Evolutionary conservation across 2,329 filamentous ascomycete species (phyloP), one percentile per base, ranked within the genome.

Genomic region (Colletotrichum cuscutae): DNA sequence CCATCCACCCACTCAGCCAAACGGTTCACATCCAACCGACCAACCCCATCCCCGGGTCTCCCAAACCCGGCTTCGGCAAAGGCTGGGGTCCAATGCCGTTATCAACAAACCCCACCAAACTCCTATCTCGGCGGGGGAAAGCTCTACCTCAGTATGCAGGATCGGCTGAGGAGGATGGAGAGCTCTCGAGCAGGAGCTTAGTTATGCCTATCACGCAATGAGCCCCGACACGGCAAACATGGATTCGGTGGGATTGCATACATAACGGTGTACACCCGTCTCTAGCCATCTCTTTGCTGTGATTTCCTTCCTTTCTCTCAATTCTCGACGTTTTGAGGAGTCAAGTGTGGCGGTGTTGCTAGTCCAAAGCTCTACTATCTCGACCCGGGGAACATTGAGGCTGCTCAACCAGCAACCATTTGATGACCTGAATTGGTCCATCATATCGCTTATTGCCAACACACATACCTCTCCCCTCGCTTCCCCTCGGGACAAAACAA

Each of bases 161-260:
- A 35, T 35, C 32, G 32, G 5, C 32, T 35, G 11, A 5, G 32
- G 5, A 35, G 32, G 11, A 12, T 35, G 32, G 32, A 12, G 32
- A 35, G 32, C 32, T 0, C 32, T 35, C 32, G 4, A 35, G 32
- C 32, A 35, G 32, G 32, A 35, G 32, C 32, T 35, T 53, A 62
- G 64, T 52, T 35, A 4, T 35, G 32, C 32, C 32, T 62, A 58
- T 71, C 68, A 62, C 68, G 68, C 68, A 71, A 71, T 69, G 49
- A 8, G 52, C 11, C 26, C 26, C 52, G 12, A 1, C 37, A 62
- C 22, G 56, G 7, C 57, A 54, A 30, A 32, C 26, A 56, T 67
- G 52, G n/a, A 49, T 30, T 13, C 19, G 37, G 28, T 56, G 66
- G n/a, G 59, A 22, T 30, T 11, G 68, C 57, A 32, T 68, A 61